Evolutionary conservation across 2,329 filamentous ascomycete genomes (phyloP).

Genomic region (Alternaria hordeiaustralica): DNA sequence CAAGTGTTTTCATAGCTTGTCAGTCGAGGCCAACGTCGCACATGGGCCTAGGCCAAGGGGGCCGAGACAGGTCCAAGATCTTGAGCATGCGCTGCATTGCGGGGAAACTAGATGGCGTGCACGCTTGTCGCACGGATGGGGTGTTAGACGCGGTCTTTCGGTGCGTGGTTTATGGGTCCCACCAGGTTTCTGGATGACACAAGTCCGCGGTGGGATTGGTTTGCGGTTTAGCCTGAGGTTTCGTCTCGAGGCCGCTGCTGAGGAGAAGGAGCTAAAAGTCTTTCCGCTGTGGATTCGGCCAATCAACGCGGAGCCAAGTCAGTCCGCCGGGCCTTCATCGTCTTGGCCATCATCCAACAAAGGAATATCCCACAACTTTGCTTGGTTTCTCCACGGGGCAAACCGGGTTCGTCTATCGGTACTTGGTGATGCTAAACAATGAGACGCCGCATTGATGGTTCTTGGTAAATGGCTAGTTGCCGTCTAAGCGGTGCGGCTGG

Average conservation of each 20-base stretch:
- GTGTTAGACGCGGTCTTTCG: conserved; percentile 11
- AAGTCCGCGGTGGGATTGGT: background rate
- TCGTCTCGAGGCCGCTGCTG: conserved; percentile 25
- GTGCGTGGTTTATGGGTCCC: conserved; percentile 11
- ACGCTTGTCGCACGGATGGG: conserved; percentile 10
- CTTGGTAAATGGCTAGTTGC: conserved; percentile 3
- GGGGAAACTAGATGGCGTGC: conserved; percentile 7
- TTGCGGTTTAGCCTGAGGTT: conserved; percentile 15
- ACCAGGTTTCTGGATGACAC: background rate
- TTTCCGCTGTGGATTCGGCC: conserved; percentile 8
- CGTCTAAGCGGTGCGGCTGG: conserved; percentile 3
- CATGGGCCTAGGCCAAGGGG: conserved; percentile 28
- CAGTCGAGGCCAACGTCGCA: conserved; percentile 14
- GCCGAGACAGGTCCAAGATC: conserved; percentile 27
- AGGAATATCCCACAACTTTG: background rate
- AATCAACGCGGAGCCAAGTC: conserved; percentile 25
- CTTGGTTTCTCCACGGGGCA: conserved; percentile 16
- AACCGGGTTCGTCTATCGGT: conserved; percentile 12
- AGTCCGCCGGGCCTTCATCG: background rate
- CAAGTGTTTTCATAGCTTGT: conserved; percentile 12
- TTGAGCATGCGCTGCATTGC: conserved; percentile 16
- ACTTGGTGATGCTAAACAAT: conserved; percentile 2
- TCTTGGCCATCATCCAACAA: conserved; percentile 21
- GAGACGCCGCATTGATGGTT: background rate
- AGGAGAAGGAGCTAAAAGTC: background rate